Conservation (phyloP, 495 filamentous ascomycete genomes). For the Pyrenopolyporus hunteri region DNA sequence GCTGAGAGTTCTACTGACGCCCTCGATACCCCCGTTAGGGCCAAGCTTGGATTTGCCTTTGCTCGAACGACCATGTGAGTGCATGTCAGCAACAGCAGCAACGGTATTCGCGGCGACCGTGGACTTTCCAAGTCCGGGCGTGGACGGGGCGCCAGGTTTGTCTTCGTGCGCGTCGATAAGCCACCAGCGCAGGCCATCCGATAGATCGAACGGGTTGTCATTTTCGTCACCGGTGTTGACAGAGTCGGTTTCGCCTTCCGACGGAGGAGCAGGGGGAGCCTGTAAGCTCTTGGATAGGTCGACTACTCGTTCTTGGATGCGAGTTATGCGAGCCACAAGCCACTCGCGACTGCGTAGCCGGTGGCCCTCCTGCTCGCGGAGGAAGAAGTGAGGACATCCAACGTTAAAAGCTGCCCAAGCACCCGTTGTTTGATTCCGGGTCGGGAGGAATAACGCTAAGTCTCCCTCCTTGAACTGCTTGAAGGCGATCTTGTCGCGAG, state of each 20-base stretch:
- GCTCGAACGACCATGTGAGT: conserved; percentile 58
- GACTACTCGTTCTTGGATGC: conserved; percentile 91
- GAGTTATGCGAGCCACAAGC: conserved; percentile 91
- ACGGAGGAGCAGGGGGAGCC: conserved; percentile 31
- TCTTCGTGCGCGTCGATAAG: conserved; percentile 92
- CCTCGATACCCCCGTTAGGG: conserved; percentile 62
- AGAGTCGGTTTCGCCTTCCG: conserved; percentile 47
- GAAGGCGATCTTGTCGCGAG: conserved; percentile 96
- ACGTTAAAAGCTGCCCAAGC: conserved; percentile 99
- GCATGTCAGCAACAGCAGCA: conserved; percentile 69
- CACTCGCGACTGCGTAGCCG: conserved; percentile 84
- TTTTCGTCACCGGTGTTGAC: conserved; percentile 71
- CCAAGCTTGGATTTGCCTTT: conserved; percentile 56
- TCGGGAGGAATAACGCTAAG: conserved; percentile 92
- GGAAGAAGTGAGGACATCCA: conserved; percentile 93
- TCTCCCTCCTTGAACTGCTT: conserved; percentile 96
- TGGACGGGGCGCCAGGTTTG: conserved; percentile 91
- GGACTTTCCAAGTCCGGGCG: conserved; percentile 83
- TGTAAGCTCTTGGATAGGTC: conserved; percentile 78
- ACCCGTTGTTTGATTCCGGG: conserved; percentile 87
- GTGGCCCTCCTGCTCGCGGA: conserved; percentile 89
- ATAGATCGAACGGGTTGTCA: conserved; percentile 97
- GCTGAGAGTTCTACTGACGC: conserved; percentile 76
- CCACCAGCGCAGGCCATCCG: conserved; percentile 95
- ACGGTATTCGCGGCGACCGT: conserved; percentile 90